Base-by-base conservation (phyloP, 768 basidiomycete species). In the Xerocomus brunneocitrinus region DNA sequence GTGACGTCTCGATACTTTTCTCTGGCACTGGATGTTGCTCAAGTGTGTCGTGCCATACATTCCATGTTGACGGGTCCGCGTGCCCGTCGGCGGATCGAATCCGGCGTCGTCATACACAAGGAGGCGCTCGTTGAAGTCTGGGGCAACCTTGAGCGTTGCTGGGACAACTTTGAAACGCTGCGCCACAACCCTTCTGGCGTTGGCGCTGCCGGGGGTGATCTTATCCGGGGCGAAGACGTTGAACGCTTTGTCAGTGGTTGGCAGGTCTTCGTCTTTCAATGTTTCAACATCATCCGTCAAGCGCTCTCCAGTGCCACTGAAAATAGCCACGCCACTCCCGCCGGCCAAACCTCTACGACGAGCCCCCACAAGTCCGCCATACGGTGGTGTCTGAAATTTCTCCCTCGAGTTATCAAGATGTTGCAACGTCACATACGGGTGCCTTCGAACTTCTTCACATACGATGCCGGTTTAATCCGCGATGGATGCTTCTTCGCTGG, bases 231-330 rank as follows among this genome's bases (percentile, higher is more conserved):
- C 7, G 81, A 82, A 57, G 83, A 85, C 49, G 68, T 81, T 32
- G 78, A 81, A 50, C 70, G 85, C 53, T 94, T 89, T 65, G 84
- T 86, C 42, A 84, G 88, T 62, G 84, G 86, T 32, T 95, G 93
- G 92, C 87, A 90, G 79, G 86, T 92, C 50, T 93, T 90, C 70
- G 84, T 95, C 57, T 95, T 95, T 59, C 91, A 95, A 69, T 91
- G 89, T 67, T 79, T 93, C 66, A 94, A 94, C 67, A 80, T 91
- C 58, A 87, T 95, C 59, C 84, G 90, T 28, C 91, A 93, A 64
- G 80, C 84, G 3, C 80, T 97, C 30, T 43, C 43, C 32, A 25
- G 19, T n/a, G 42, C 38, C 4, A 85, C 87, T 63, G 81, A 84
- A 54, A 41, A 45, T 4, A 36, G 36, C 31, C 70, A 79, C 61